These are phyloP conservation scores for Amphichorda felina DNA, from an alignment of 2,329 filamentous ascomycete genomes.

Conservation along the genomic window DNA sequence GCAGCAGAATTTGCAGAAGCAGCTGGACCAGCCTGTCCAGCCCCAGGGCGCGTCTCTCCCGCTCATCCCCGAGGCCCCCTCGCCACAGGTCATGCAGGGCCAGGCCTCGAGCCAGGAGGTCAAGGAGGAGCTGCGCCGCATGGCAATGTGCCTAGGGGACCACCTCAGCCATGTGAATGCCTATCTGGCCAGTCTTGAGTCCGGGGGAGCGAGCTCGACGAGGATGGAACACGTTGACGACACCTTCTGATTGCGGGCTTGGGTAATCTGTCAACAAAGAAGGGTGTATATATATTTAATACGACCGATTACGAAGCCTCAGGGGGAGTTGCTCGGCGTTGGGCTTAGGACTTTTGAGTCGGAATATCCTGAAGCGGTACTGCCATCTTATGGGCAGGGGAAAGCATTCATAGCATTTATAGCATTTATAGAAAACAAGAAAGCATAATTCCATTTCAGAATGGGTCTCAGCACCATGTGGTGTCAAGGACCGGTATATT, in stretches of 20 bases:
- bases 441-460: too few relatives aligned
- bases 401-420: too few relatives aligned
- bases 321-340: too few relatives aligned
- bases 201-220: slow-evolving; percentile 19
- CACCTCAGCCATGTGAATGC: slow-evolving; percentile 32
- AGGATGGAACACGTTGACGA: slow-evolving; percentile 14
- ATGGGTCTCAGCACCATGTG: too few relatives aligned
- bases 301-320: too few relatives aligned
- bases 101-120: slow-evolving; percentile 38
- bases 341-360: too few relatives aligned
- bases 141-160: slow-evolving; percentile 37
- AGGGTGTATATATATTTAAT: too few relatives aligned
- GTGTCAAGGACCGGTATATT: too few relatives aligned
- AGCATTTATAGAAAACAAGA: too few relatives aligned
- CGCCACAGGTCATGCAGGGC: slow-evolving; percentile 41
- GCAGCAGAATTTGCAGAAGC: slow-evolving; percentile 8
- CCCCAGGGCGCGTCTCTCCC: slow-evolving; percentile 12
- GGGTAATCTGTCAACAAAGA: too few relatives aligned
- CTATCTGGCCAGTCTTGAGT: slow-evolving; percentile 27
- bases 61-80: slow-evolving; percentile 31
- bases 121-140: slow-evolving; percentile 34
- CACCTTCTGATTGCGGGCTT: background rate
- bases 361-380: too few relatives aligned
- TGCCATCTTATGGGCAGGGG: too few relatives aligned
- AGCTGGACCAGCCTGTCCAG: slow-evolving; percentile 7